These are phyloP conservation scores for Suillus cothurnatus DNA, from an alignment of 768 basidiomycete genomes.

Conservation along the genomic window DNA sequence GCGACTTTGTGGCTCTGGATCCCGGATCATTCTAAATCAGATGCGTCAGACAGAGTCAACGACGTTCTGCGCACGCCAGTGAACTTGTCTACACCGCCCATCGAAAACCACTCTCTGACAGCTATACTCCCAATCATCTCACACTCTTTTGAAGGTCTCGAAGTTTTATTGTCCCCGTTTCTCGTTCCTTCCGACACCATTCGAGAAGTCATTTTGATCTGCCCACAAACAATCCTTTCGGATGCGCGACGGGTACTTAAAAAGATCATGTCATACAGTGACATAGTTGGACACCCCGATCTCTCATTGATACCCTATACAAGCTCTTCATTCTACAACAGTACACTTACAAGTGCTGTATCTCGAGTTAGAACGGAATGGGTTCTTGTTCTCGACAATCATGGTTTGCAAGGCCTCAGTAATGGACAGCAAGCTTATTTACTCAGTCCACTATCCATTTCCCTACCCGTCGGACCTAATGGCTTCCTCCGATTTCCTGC, in stretches of 20 bases:
- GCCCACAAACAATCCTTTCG: constrained; percentile 39
- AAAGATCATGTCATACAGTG: constrained; percentile 28
- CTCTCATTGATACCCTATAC: constrained; percentile 41
- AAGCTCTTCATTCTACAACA: constrained; percentile 20
- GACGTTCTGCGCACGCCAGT: background rate
- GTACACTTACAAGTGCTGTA: constrained; percentile 38
- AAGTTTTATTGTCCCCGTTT: constrained; percentile 40
- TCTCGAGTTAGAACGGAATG: constrained; percentile 47
- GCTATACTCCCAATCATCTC: constrained; percentile 50
- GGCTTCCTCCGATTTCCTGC: constrained; percentile 29
- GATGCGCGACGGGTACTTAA: constrained; percentile 41
- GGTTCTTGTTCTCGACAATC: constrained; percentile 54
- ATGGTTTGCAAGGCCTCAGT: constrained; percentile 41
- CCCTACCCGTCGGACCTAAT: constrained; percentile 45
- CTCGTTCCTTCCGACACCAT: constrained; percentile 38
- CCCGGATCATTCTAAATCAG: background rate
- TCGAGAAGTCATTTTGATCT: constrained; percentile 50
- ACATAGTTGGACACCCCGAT: constrained; percentile 40
- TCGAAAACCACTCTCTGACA: constrained; percentile 41
- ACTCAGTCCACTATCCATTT: constrained; percentile 40
- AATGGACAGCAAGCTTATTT: constrained; percentile 39
- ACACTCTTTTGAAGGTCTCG: constrained; percentile 36
- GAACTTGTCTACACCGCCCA: constrained; percentile 10
- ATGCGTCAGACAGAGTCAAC: background rate
- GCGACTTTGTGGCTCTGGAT: background rate